A percentile compares a stretch with the other conserved stretches of the same genome.
These are phyloP conservation scores for Taxillus chinensis DNA, from an alignment of 164 flowering plant species.

Conservation along the genomic window DNA sequence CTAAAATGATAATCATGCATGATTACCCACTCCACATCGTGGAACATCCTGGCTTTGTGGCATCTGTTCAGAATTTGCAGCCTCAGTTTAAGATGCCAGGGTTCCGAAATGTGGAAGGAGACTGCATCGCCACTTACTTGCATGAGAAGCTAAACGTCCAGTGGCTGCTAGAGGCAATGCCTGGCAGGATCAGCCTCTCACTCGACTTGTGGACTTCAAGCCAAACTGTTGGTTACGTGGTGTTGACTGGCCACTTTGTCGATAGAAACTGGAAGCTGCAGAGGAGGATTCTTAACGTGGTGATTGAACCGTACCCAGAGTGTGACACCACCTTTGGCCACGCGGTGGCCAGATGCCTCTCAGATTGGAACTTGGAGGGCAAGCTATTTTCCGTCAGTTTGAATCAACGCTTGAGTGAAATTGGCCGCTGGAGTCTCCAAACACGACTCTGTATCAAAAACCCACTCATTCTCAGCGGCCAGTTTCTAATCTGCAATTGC, in stretches of 20 bases:
- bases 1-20: slow-evolving; percentile 77
- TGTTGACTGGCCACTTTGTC: slow-evolving; percentile 67
- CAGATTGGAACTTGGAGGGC: slow-evolving; percentile 71
- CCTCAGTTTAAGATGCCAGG: slow-evolving; percentile 60
- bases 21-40: slow-evolving; percentile 88
- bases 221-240: slow-evolving; percentile 50
- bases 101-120: slow-evolving; percentile 56
- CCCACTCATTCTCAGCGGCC: slow-evolving; percentile 53
- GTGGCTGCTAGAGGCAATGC: slow-evolving; percentile 40
- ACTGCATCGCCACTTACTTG: slow-evolving; percentile 59
- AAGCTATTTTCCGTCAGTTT: slow-evolving; percentile 59
- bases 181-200: slow-evolving; percentile 65
- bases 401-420: slow-evolving; percentile 34
- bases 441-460: slow-evolving; percentile 51
- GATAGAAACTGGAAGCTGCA: slow-evolving; percentile 68
- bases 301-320: slow-evolving; percentile 69
- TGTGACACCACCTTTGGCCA: slow-evolving; percentile 54
- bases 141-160: slow-evolving; percentile 52
- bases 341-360: slow-evolving; percentile 54
- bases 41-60: slow-evolving; percentile 63
- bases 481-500: slow-evolving; percentile 51
- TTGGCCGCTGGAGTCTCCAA: slow-evolving; percentile 37
- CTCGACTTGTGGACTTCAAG: slow-evolving; percentile 66
- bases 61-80: slow-evolving; percentile 70
- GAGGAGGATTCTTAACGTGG: slow-evolving; percentile 58